Conservation (phyloP, 768 basidiomycete species). For the Ramaria sp. region DNA sequence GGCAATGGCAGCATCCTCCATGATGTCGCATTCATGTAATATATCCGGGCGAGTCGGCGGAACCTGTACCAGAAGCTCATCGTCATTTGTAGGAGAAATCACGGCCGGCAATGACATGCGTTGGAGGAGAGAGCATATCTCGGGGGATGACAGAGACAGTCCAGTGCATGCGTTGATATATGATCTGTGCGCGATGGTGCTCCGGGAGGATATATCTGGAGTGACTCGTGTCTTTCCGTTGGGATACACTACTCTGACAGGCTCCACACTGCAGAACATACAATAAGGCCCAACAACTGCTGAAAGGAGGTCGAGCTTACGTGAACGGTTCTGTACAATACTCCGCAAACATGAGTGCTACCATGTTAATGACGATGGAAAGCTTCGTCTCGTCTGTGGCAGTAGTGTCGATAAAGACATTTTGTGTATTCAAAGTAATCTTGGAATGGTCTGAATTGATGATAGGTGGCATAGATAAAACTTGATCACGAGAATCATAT, state of each 20-base stretch:
- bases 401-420: slow-evolving; percentile 95
- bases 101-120: slow-evolving; percentile 70
- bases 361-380: slow-evolving; percentile 89
- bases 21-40: slow-evolving; percentile 93
- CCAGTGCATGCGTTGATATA: slow-evolving; percentile 97
- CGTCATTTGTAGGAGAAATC: slow-evolving; percentile 43
- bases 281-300: background rate
- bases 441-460: slow-evolving; percentile 97
- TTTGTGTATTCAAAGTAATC: slow-evolving; percentile 86
- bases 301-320: slow-evolving; percentile 37
- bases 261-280: slow-evolving; percentile 63
- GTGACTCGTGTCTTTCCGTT: slow-evolving; percentile 68
- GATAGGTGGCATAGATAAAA: slow-evolving; percentile 96
- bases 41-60: slow-evolving; percentile 98
- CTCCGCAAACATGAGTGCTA: slow-evolving; percentile 96
- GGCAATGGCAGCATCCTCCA: slow-evolving; percentile 97
- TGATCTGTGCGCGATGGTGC: slow-evolving; percentile 66
- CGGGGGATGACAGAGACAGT: slow-evolving; percentile 50
- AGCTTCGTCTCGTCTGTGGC: slow-evolving; percentile 96
- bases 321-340: slow-evolving; percentile 88
- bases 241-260: slow-evolving; percentile 72
- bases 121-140: slow-evolving; percentile 62
- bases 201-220: slow-evolving; percentile 68
- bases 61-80: slow-evolving; percentile 65
- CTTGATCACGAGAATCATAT: slow-evolving; percentile 79